Base-by-base conservation (phyloP, 352 stramenopile genomes). In the Globisporangium cystogenes region DNA sequence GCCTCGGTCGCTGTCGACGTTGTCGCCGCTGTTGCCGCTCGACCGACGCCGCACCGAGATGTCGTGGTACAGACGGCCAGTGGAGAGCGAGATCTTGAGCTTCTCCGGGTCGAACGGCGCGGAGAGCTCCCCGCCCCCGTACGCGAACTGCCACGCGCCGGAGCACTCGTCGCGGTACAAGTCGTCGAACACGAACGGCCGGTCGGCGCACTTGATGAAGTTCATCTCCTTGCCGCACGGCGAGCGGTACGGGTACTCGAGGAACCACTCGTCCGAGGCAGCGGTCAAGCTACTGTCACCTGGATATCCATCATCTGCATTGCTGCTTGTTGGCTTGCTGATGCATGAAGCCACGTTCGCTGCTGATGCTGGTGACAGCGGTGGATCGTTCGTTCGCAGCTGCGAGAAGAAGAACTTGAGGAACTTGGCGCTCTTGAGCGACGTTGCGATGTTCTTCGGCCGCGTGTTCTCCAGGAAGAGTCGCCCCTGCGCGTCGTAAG, bases 361-460 rank as follows among this genome's bases (percentile, higher is more conserved):
- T n/a, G 33, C 10, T 7, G 40, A 12, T 24, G 40, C 36, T 41
- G 14, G 4, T 24, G 41, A 46, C 20, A 5, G 29, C 50, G 2
- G 62, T 27, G 31, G 46, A 0, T 18, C 49, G 52, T 90, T 87
- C 3, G 54, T 61, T 33, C 65, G 76, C 18, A 91, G 39, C 18
- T 89, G 76, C 10, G 68, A 79, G 59, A 90, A 93, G 67, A 93
- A 93, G 53, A 93, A 93, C 10, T 67, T 65, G 57, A 93, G 60
- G 48, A 93, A 93, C 57, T 90, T 90, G 67, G 70, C 63, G 48
- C 79, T 90, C 44, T 93, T 93, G 16, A 93, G 62, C 7, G 76
- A 90, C 49, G 82, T 93, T 36, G 82, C 82, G 18, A 93, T 90
- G 70, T 90, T 93, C 60, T 93, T 93, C 11, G 82, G 82, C 12